Base-by-base conservation (phyloP, 257 asterid genomes). In the Ilex aquifolium region DNA sequence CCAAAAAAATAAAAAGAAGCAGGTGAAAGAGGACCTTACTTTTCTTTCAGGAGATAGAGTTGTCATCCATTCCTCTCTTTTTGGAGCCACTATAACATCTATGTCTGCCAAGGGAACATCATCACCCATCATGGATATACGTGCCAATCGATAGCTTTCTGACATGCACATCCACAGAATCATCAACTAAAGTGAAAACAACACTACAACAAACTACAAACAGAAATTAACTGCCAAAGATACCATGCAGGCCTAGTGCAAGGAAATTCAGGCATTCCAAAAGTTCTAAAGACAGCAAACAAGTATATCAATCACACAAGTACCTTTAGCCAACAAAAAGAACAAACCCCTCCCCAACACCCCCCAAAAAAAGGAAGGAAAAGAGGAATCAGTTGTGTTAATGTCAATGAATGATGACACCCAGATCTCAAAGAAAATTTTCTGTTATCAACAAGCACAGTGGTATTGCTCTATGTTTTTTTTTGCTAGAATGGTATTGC, bases 91-190 rank as follows among this genome's bases (percentile, higher is more conserved):
- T 79, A 80, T 83, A 51, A 66, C 91, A 21, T 87, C 93, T 79
- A 73, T 72, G 74, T 89, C 91, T 0, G 96, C 99, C 76, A 92
- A 80, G 65, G 89, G 95, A 62, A 81, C 36, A 72, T 87, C 97
- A 74, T 92, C 99, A n/a, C 99, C 99, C 80, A 87, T 95, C 94
- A 87, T 85, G n/a, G 94, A 79, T 81, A 92, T 85, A 77, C 97
- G 97, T 92, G 85, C 60, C 67, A 74, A 60, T 68, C 64, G 68
- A 65, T 36, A 63, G 52, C 51, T 50, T 32, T 57, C 59, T 13
- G 39, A 67, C 36, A 51, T 48, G 66, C 82, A 73, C 61, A 62
- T 58, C 68, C 49, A 60, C 50, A 54, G 13, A 16, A 61, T 48
- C 49, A 42, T 29, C 5, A 39, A 57, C 68, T 13, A 36, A 50